Evolutionary conservation across 352 stramenopile genomes (phyloP), one percentile per base, ranked within the genome.

Genomic region (Phytophthora quininea): DNA sequence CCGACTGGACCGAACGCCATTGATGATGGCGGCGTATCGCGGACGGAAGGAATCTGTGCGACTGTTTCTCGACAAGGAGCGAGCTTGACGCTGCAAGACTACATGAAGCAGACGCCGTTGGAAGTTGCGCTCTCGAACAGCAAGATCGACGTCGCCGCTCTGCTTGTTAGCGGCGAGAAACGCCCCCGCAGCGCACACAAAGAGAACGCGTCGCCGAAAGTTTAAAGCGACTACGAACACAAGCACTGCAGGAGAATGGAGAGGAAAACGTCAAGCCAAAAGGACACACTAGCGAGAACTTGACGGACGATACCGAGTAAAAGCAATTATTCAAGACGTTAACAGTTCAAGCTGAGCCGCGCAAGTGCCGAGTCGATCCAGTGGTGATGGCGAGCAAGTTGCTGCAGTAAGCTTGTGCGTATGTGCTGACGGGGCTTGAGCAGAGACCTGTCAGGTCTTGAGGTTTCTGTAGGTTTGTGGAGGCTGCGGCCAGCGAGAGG

Each of bases 401-500:
- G 27, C 29, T 31, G 12, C 64, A 71, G 33, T 67, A 67, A 19
- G 15, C 62, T 27, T 51, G 33, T 4, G 64, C 64, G 37, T 59
- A 67, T 6, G 38, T 52, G 2, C 57, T 24, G 19, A 0, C 19
- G 19, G 19, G 19, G 19, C 19, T 24, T 67, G 35, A 11, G 10
- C 35, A 11, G 35, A 40, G 6, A 40, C 10, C 6, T 11, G 6
- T 40, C 35, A 11, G 35, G 10, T 40, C 35, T 40, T 24, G 19
- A 24, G 19, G 19, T 24, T 24, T 24, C 19, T 24, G 19, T 24
- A 24, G 19, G 19, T 24, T 24, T 24, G 19, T 24, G 19, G 19
- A 24, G 19, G 67, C 64, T 5, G 49, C 48, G 55, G 75, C 76
- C 19, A 79, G 67, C 29, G 64, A 54, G 2, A 50, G 37, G 42